Evolutionary conservation across 768 basidiomycete species (phyloP), one percentile per base, ranked within the genome.

Genomic region (Xanthoconium stramineum): DNA sequence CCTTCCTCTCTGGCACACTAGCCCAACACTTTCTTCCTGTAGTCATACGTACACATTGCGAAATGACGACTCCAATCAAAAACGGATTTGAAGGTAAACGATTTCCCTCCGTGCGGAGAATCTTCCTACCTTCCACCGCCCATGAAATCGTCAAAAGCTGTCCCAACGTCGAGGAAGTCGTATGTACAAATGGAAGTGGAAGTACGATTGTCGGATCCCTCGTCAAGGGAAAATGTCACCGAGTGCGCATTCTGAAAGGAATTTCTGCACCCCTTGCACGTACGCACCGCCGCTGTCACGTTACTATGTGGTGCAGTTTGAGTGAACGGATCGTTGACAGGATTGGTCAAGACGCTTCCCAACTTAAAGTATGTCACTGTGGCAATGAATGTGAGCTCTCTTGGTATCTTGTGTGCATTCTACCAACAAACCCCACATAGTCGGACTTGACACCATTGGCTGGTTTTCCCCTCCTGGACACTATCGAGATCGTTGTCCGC

Each of bases 91-190:
- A 43, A 40, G 53, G 49, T 5, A 46, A 45, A 45, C 47, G 7
- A 51, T 56, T 65, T 33, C 59, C 57, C 2, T 39, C 47, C 0
- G 56, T 57, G 7, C 49, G 39, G 46, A 65, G 24, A 29, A 55
- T 60, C 24, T 32, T 24, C 15, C 35, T 58, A 6, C 52, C 54
- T 32, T 44, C 17, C 10, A 49, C 42, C 14, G 56, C 47, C 17
- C 55, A 57, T 20, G 40, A 51, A 44, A 58, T 61, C 24, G 45
- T 56, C 54, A 48, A 52, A 24, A 55, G 48, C 11, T 61, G 55
- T 42, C 59, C 55, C 28, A 47, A 49, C 30, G 19, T 64, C 17
- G 57, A 61, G 37, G 38, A 56, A 43, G 50, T 56, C 35, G 46
- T 15, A n/a, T 59, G 55, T 15, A 46, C 24, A 5, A 38, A 62